Conservation (phyloP, 1,284 basidiomycete species). For the Melampsora larici-populina region DNA sequence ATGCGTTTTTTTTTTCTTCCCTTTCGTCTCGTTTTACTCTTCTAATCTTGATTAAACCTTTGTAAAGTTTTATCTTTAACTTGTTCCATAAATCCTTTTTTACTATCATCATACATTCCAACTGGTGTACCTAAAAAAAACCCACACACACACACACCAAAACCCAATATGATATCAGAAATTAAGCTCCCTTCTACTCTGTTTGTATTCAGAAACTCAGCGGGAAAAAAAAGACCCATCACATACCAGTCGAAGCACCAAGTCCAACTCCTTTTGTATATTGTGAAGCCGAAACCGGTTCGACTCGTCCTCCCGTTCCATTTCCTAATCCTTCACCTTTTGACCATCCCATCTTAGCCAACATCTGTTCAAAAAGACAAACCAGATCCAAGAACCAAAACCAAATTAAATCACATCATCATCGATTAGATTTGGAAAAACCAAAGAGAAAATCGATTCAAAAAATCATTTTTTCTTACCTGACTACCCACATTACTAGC, state of each 20-base stretch:
- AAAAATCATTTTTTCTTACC: slow-evolving; percentile 52
- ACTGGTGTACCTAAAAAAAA: slow-evolving; percentile 6
- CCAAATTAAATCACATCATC: no score
- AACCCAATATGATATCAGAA: no score
- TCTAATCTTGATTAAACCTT: slow-evolving; percentile 28
- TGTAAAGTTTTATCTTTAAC: slow-evolving; percentile 28
- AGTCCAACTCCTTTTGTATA: slow-evolving; percentile 81
- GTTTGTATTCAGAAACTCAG: no score
- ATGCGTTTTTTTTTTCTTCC: no score
- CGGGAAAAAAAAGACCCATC: no score
- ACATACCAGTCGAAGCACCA: slow-evolving; percentile 72
- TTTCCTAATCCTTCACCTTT: slow-evolving; percentile 79
- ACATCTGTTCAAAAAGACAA: no score
- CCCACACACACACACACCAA: neutral
- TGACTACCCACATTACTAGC: slow-evolving; percentile 45
- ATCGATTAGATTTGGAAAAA: no score
- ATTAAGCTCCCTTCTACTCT: no score
- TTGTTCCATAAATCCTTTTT: slow-evolving; percentile 34
- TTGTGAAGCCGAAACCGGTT: slow-evolving; percentile 78
- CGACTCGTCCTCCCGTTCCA: slow-evolving; percentile 76
- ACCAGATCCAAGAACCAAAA: no score
- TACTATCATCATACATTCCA: slow-evolving; percentile 25
- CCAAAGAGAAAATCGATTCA: neutral
- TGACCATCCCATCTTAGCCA: slow-evolving; percentile 66
- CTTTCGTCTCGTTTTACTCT: no score